These are phyloP conservation scores for Lepraria neglecta DNA, from an alignment of 495 filamentous ascomycete species.

Conservation along the genomic window DNA sequence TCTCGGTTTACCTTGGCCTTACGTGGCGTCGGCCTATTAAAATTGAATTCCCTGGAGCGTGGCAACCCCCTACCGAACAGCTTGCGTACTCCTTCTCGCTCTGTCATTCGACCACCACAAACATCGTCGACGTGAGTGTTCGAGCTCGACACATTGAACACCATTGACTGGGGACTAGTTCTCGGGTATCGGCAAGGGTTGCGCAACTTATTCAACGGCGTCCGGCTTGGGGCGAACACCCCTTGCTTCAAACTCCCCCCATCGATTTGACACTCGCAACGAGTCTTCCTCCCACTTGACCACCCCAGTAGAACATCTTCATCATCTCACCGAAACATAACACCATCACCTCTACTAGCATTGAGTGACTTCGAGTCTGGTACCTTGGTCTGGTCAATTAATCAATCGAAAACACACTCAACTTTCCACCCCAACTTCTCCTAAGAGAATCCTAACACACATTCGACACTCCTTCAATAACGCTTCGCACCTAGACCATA, in stretches of 20 bases:
- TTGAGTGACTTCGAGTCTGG: conserved; percentile 3
- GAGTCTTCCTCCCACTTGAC: conserved; percentile 1
- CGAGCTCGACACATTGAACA: background rate
- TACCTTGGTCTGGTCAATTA: background rate
- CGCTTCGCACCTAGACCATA: background rate
- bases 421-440: background rate
- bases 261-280: background rate
- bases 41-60: background rate
- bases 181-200: background rate
- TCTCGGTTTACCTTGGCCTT: too few relatives aligned
- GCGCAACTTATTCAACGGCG: background rate
- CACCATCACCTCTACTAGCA: background rate
- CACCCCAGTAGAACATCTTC: background rate
- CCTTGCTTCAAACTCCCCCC: conserved; percentile 9
- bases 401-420: background rate
- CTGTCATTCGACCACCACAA: background rate
- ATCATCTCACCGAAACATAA: background rate
- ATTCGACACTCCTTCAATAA: background rate
- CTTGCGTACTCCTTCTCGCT: conserved; percentile 3
- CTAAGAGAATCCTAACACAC: background rate
- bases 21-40: conserved; percentile 1
- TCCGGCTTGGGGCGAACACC: conserved; percentile 3
- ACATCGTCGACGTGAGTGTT: background rate
- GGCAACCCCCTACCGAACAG: conserved; percentile 1
- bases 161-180: background rate